Base-by-base conservation (phyloP, 441 rosid species). In the Dalechampia spathulata region DNA sequence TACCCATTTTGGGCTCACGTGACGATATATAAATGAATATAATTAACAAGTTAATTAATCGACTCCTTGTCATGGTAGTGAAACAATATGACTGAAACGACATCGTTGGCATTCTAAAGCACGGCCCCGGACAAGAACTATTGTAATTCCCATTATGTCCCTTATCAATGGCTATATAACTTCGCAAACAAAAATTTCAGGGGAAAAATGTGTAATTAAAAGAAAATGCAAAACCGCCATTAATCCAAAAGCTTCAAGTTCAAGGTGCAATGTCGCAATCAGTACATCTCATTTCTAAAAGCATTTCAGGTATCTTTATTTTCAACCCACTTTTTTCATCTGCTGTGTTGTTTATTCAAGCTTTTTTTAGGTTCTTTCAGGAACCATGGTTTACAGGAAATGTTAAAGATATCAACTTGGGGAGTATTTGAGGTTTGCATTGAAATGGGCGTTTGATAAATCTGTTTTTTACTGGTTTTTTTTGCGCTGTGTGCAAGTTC, bases 281-380 rank as follows among this genome's bases (percentile, higher is more conserved):
- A 20, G 60, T 67, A 42, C 69, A 66, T 72, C 66, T 72, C 52
- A 26, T 57, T 25, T 50, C 77, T 23, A 65, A 66, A 15, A 72
- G 41, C 53, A 20, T 73, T 16, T 60, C 79, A 30, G 90, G 86
- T 78, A 63, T 43, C 48, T 3, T 61, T 78, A 63, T 43, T 52
- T 3, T 61, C 25, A 13, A 30, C n/a, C 47, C 40, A 47, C 11
- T 21, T 5, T 21, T 5, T 5, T 34, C 20, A 38, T 28, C 16
- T 20, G 12, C 49, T 44, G 17, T 8, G 7, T 17, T 28, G 38
- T 37, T 25, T 6, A 30, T 17, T 2, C 0, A 8, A 14, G 3
- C 5, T 50, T 41, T 52, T 40, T 56, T 26, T 37, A n/a, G 7
- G 19, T 8, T n/a, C 36, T 49, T 13, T 48, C 61, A 63, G 51